Base-by-base conservation (phyloP, 2,329 filamentous ascomycete species). In the Aspergillus spinulosporus region DNA sequence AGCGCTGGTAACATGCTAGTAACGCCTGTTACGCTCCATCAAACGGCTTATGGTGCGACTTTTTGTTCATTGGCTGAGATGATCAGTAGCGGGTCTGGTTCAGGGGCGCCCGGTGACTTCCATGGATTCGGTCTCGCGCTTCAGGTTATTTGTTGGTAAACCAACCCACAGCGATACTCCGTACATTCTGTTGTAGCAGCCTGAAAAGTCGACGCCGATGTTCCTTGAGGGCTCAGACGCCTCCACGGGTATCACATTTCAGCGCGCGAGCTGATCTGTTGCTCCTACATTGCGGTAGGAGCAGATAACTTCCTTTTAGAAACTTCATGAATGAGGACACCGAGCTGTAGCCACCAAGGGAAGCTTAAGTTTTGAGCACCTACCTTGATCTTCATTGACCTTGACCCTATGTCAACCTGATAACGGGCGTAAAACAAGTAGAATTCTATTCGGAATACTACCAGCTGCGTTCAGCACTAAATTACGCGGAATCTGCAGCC, bases 71-170 rank as follows among this genome's bases (percentile, higher is more conserved):
- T 56, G 54, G 54, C 8, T 34, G 12, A 15, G n/a, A 9, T 9
- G 11, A 9, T 21, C 15, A 2, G 1, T 8, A 29, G 67, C 65
- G 68, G 67, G 59, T 62, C 63, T 50, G 63, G 69, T 62, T 70
- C 68, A 70, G 68, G 68, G 68, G 68, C 66, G 65, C 48, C 44
- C 49, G 31, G 48, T 59, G 37, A 58, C 59, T 61, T 59, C 49
- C 57, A 55, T 49, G 52, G 52, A 49, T 45, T 56, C 31, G 21
- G 29, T 29, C 36, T 50, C 29, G 31, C 26, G 15, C 39, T 37
- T 55, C 31, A 14, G 45, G 52, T 55, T 44, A 49, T 55, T 45
- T 55, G 52, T 50, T 49, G 52, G 39, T 39, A 49, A 49, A 55
- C 46, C 52, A 39, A 34, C 44, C 15, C 40, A 29, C 3, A 11